These are phyloP conservation scores for Podaxis sp. DNA, from an alignment of 768 basidiomycete genomes.

Conservation along the genomic window DNA sequence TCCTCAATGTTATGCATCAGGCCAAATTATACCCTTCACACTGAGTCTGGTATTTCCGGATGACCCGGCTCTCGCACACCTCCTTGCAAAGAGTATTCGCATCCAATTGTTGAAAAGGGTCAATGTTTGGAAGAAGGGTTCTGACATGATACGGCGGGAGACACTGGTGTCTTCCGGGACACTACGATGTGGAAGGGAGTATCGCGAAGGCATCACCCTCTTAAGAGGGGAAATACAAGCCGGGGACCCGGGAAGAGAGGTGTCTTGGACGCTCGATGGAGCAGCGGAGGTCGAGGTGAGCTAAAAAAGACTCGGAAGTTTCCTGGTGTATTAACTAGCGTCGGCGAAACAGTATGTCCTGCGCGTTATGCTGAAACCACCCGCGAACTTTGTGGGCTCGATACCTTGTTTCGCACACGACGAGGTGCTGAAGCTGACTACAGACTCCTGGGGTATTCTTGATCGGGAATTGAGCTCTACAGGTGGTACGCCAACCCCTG, in stretches of 20 bases:
- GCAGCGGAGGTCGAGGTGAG: constrained; percentile 31
- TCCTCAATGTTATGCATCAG: constrained; percentile 36
- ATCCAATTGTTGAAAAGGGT: constrained; percentile 37
- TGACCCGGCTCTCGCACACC: constrained; percentile 36
- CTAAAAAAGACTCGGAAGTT: background rate
- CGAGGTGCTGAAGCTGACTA: constrained; percentile 35
- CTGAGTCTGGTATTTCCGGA: constrained; percentile 34
- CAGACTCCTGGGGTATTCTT: constrained; percentile 38
- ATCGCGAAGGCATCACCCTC: constrained; percentile 33
- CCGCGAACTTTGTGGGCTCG: constrained; percentile 26
- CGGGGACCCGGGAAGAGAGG: constrained; percentile 36
- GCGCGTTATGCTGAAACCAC: constrained; percentile 32
- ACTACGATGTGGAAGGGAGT: constrained; percentile 28
- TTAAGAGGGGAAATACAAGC: constrained; percentile 34
- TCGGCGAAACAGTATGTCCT: constrained; percentile 36
- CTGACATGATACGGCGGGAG: constrained; percentile 29
- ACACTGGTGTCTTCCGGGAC: constrained; percentile 22
- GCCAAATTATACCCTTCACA: constrained; percentile 38
- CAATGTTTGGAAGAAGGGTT: constrained; percentile 27
- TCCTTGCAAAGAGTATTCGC: constrained; percentile 32
- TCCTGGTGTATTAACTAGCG: background rate
- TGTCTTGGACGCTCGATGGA: constrained; percentile 34
- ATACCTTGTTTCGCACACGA: constrained; percentile 38
- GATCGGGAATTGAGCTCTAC: constrained; percentile 36
- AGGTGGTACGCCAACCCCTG: constrained; percentile 39